Base-by-base conservation (phyloP, 2,329 filamentous ascomycete genomes). In the Trichoderma simmonsii region DNA sequence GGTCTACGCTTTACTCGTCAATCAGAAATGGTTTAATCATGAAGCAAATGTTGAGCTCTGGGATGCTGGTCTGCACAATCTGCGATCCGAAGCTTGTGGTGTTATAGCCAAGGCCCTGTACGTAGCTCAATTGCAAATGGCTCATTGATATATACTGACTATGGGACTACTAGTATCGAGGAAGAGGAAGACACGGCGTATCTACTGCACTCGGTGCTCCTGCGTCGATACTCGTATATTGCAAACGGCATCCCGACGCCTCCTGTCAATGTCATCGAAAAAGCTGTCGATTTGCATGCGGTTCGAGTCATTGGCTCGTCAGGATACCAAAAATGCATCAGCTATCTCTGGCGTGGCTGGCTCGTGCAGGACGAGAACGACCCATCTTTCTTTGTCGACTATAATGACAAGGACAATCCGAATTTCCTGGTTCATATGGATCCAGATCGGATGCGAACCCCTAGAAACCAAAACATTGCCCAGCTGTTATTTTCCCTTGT, bases 291-390 rank as follows among this genome's bases (percentile, higher is more conserved):
- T 77, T 83, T 98, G 30, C 96, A 99, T 80, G 94, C 95, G 1
- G 85, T 98, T 60, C 87, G 89, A 15, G 90, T 99, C 62, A 98
- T 98, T 74, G 94, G 94, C 3, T 95, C 93, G 0, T 94, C 93
- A 0, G 95, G 96, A 30, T 99, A 98, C 81, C 96, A 98, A 76
- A 97, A 97, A 83, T 98, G 95, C 79, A 94, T 98, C 77, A 89
- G 87, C 74, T 94, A 97, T 79, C 90, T 99, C 9, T 99, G 96
- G 96, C 90, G 90, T 73, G 96, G 96, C 26, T 99, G 96, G 96
- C 86, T 98, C 9, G 91, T 97, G n/a, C 96, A 99, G 80, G 94
- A 98, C 75, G 94, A 98, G 77, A 87, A 95, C 64, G 95, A 98
- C 76, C 92, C 95, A 0, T 90, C 91, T n/a, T 90, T 90, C 67